These are phyloP conservation scores for Halophytophthora polymorphica DNA, from an alignment of 352 stramenopile species.

Conservation along the genomic window DNA sequence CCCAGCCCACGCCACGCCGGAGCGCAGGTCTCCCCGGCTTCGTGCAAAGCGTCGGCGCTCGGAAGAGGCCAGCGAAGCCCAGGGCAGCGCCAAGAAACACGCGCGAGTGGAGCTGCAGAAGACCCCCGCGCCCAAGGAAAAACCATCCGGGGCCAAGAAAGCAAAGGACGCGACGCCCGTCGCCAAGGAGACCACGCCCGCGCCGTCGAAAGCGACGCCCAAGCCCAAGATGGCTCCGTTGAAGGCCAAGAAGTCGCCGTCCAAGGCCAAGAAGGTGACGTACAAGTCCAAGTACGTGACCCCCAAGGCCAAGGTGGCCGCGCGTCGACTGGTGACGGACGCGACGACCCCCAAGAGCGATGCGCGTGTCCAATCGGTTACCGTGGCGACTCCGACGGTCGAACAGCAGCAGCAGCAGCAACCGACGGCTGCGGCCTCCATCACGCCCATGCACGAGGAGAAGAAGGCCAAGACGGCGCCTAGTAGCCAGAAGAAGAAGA, in stretches of 20 bases:
- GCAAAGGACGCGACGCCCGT: not conserved
- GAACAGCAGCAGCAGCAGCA: too few relatives aligned
- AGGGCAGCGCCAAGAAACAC: conserved; percentile 10
- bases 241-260: conserved; percentile 16
- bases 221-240: conserved; percentile 23
- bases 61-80: conserved; percentile 6
- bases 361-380: too few relatives aligned
- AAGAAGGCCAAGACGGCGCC: conserved; percentile 17
- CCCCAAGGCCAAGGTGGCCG: too few relatives aligned
- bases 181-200: not conserved
- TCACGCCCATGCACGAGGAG: conserved; percentile 10
- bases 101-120: not conserved
- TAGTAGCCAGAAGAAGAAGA: conserved; percentile 9
- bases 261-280: conserved; percentile 2
- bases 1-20: conserved; percentile 2
- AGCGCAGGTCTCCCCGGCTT: not conserved
- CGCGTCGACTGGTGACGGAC: too few relatives aligned
- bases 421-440: too few relatives aligned
- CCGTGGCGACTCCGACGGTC: too few relatives aligned
- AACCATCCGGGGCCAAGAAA: not conserved
- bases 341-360: too few relatives aligned
- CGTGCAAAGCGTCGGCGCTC: too few relatives aligned
- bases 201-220: conserved; percentile 27
- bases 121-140: conserved; percentile 1
- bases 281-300: too few relatives aligned